Evolutionary conservation across 1,284 basidiomycete species (phyloP), one percentile per base, ranked within the genome.

Genomic region (Somion occarium): DNA sequence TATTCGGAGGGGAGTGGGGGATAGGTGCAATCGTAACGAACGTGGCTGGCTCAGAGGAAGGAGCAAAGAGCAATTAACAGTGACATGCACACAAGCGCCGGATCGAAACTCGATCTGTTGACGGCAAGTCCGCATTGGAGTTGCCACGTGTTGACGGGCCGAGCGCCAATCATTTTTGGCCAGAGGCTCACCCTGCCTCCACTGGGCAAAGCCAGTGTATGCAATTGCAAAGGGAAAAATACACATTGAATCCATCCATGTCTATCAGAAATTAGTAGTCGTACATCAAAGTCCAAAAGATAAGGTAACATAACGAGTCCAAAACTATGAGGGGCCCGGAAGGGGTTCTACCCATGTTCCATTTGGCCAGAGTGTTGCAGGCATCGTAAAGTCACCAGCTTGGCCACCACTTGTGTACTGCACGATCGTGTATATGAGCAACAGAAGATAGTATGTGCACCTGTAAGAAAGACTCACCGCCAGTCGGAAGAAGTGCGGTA

Each of bases 401-500:
- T 62, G 65, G 1, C 76, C 81, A 3, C 68, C 62, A 19, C 63
- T 74, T 45, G 76, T 78, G 51, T 79, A 81, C 88, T 91, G 60
- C 20, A 49, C 24, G 23, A 43, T 23, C 18, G 24, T 5, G 5
- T 5, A 22, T 24, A 5, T 34, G 30, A 34, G 7, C 7, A 7
- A 34, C 30, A 34, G 30, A 34, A 34, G 30, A 34, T 34, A 34
- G 30, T 7, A 34, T 7, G 15, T 11, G n/a, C n/a, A n/a, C n/a
- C n/a, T n/a, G 19, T 5, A 23, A 5, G 42, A 19, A 52, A 50
- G 54, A 43, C n/a, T 75, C 57, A 91, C 88, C 41, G 90, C 91
- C 44, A 93, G 71, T 53, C 91, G 76, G 66, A 94, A 88, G 70
- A 91, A 94, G 66, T 94, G 91, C 0, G 86, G 83, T 4, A 93